Conservation (phyloP, 805 yeast genomes). For the Naumovozyma dairenensis region DNA sequence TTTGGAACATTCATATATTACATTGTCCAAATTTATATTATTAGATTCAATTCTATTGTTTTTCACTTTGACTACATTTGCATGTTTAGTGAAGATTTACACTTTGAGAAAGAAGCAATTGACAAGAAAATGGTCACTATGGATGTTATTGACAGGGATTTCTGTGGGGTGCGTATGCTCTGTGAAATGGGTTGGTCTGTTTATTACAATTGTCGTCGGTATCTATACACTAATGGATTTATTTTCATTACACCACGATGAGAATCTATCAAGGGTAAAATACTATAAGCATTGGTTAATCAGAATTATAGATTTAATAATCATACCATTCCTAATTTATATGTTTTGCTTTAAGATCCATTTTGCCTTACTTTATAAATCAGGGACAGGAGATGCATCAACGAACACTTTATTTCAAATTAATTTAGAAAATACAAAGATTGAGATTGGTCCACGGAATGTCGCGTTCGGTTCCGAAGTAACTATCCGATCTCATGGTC, state of each 20-base stretch:
- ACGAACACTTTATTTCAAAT: conserved; percentile 88
- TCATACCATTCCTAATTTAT: conserved; percentile 64
- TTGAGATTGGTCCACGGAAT: conserved; percentile 62
- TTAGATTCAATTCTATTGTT: conserved; percentile 86
- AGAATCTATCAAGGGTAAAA: conserved; percentile 18
- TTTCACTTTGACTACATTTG: conserved; percentile 78
- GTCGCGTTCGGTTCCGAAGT: conserved; percentile 44
- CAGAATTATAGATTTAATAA: conserved; percentile 54
- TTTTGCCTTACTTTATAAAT: conserved; percentile 58
- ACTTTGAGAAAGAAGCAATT: conserved; percentile 45
- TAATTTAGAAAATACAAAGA: conserved; percentile 58
- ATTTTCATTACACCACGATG: conserved; percentile 33
- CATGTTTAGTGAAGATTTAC: conserved; percentile 63
- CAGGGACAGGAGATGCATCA: conserved; percentile 91
- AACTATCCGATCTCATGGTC: conserved; percentile 52
- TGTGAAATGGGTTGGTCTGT: conserved; percentile 79
- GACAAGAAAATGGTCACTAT: conserved; percentile 58
- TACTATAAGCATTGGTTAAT: conserved; percentile 62
- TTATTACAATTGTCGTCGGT: conserved; percentile 53
- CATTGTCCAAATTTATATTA: conserved; percentile 79
- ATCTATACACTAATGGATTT: conserved; percentile 48
- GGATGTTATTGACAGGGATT: conserved; percentile 55
- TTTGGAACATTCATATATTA: conserved; percentile 73
- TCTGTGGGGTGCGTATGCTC: conserved; percentile 77
- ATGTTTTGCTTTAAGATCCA: conserved; percentile 70